Percentiles rank a stretch among this genome's conserved stretches.
These are phyloP conservation scores for Mycena maculata DNA, from an alignment of 768 basidiomycete species.

Conservation along the genomic window DNA sequence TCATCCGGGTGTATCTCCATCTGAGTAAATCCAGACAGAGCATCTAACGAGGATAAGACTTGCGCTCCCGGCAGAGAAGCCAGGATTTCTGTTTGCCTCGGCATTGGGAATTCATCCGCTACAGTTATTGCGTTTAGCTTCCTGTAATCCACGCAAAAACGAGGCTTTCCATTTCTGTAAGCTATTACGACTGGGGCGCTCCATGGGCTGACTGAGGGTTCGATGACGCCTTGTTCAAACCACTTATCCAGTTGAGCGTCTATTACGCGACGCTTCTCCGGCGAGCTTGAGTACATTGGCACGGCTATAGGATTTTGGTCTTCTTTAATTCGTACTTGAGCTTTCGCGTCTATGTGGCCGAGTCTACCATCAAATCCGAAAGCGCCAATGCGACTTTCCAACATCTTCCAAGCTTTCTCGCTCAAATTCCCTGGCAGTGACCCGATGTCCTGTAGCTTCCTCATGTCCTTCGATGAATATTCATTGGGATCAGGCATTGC, in stretches of 20 bases:
- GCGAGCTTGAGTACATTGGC: too few species aligned
- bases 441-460: neutral
- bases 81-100: neutral
- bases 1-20: neutral
- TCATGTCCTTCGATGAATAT: neutral
- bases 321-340: neutral
- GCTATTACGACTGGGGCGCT: too few species aligned
- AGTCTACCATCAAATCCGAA: too few species aligned
- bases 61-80: neutral
- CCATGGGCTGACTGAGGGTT: too few species aligned
- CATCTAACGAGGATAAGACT: neutral
- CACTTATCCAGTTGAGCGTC: too few species aligned
- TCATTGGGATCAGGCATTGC: neutral
- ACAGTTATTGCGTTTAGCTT: too few species aligned
- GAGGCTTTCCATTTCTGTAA: too few species aligned
- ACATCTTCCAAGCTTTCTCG: neutral
- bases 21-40: neutral
- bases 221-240: too few species aligned
- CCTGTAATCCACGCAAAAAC: too few species aligned
- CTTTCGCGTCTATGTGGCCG: neutral
- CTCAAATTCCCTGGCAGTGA: neutral
- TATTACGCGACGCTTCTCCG: neutral
- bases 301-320: conserved; percentile 2
- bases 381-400: neutral
- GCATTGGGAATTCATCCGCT: too few species aligned